Evolutionary conservation across 805 yeast species (phyloP), one percentile per base, ranked within the genome.

Genomic region (Hanseniaspora vineae): DNA sequence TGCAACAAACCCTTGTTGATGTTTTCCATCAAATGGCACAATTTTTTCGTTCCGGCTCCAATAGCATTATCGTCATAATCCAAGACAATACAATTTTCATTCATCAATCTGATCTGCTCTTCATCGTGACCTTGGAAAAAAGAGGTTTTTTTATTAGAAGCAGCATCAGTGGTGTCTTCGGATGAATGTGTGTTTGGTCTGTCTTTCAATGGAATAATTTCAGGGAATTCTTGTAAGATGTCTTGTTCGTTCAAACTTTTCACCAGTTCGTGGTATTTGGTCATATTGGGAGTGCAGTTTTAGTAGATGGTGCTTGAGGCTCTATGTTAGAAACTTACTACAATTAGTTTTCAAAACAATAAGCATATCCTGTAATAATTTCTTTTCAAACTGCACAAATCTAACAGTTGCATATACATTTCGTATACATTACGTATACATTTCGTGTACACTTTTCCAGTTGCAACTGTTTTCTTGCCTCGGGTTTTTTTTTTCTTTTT

Each of bases 21-120:
- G 65, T 89, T 89, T 42, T 75, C 74, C 95, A 88, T 85, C 47
- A 92, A 66, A 59, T 84, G 94, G 54, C 96, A 85, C 45, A 84
- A 67, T 66, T 90, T 92, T 66, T 92, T 92, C 46, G 96, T 84
- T 14, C 90, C 97, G 1, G 95, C 89, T 33, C 97, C 98, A 46
- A 88, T 71, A 4, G 96, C 95, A 44, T 59, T 67, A 65, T 92
- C 98, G 57, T 88, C 67, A 71, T 83, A 81, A 64, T 92, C 96
- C 52, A 89, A 70, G 2, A 90, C 96, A 51, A 92, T 88, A 66
- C 98, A 92, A 52, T 89, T 80, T 66, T 92, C 98, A 56, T 89
- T 95, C 98, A 92, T 92, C 51, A 92, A 72, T 59, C 79, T 77
- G 64, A 92, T 87, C 66, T 92, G 98, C 64, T 90, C 97, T 60